phyloP scores from a whole-genome alignment of 2,329 filamentous ascomycete species.

The Malbranchea zuffiana region DNA sequence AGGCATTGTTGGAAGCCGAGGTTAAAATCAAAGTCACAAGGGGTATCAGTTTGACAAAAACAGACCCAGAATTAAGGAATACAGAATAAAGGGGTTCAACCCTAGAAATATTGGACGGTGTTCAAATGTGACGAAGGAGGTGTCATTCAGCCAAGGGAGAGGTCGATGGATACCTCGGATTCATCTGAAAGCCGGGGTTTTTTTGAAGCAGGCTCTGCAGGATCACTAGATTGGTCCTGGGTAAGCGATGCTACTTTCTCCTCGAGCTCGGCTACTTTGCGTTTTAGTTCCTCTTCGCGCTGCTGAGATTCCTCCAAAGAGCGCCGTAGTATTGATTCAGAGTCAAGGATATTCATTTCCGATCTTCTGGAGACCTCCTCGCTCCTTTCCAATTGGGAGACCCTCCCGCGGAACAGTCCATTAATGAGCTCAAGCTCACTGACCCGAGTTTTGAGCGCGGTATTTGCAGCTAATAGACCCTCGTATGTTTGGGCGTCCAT shows the following conservation, averaged over 20 bases:
- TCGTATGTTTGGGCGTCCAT: constrained; percentile 70
- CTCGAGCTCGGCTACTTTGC: constrained; percentile 69
- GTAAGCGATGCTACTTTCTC: too few relatives aligned
- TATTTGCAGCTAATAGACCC: constrained; percentile 67
- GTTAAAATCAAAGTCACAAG: too few relatives aligned
- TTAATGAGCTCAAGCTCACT: constrained; percentile 94
- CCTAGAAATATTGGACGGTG: neutral
- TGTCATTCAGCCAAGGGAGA: neutral
- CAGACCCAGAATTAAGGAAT: too few relatives aligned
- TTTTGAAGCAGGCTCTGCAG: constrained; percentile 42
- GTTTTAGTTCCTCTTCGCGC: constrained; percentile 71
- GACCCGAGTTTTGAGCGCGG: constrained; percentile 84
- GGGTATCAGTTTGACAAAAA: too few relatives aligned
- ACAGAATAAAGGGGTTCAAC: too few relatives aligned
- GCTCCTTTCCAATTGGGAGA: constrained; percentile 65
- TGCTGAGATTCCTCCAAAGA: constrained; percentile 67
- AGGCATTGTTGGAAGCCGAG: too few relatives aligned
- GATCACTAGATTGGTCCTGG: too few relatives aligned
- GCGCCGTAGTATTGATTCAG: constrained; percentile 45
- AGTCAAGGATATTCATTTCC: constrained; percentile 45
- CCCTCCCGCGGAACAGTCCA: constrained; percentile 62
- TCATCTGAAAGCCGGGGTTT: constrained; percentile 47
- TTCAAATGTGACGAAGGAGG: neutral
- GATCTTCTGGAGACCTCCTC: constrained; percentile 57
- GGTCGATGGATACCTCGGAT: constrained; percentile 1